Percentiles rank a stretch among this genome's conserved stretches.
Evolutionary conservation across 2,329 filamentous ascomycete species (phyloP).

Genomic region (Fusarium nodosum): DNA sequence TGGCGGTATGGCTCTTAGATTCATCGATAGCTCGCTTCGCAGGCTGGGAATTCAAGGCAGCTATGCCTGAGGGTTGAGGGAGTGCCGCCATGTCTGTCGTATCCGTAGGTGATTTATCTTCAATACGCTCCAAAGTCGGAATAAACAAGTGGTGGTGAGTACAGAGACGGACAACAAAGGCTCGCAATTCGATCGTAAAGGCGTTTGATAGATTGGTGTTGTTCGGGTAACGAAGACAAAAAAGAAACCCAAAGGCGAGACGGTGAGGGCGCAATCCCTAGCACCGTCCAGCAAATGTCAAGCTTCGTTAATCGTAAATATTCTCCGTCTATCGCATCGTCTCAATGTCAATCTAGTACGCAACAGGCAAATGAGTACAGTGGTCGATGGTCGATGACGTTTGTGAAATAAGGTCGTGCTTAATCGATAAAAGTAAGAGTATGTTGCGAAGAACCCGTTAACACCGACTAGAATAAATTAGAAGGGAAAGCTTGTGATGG

Average conservation of each 20-base stretch:
- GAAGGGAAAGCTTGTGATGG: slow-evolving; percentile 30
- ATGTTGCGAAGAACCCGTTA: slow-evolving; percentile 17
- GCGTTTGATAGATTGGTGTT: slow-evolving; percentile 16
- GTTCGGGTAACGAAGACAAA: slow-evolving; percentile 9
- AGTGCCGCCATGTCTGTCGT: slow-evolving; percentile 54
- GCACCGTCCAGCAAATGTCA: slow-evolving; percentile 47
- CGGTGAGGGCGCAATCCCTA: slow-evolving; percentile 43
- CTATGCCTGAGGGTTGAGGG: slow-evolving; percentile 48
- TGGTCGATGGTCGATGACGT: slow-evolving; percentile 34
- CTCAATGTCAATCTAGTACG: slow-evolving; percentile 39
- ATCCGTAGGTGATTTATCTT: slow-evolving; percentile 21
- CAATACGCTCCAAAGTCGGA: slow-evolving; percentile 15
- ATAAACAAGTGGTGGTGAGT: slow-evolving; percentile 21
- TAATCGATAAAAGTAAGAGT: slow-evolving; percentile 26
- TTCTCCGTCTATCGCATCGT: slow-evolving; percentile 48
- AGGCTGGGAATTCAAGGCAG: slow-evolving; percentile 51
- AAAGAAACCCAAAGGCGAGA: slow-evolving; percentile 39
- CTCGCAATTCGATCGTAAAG: slow-evolving; percentile 17
- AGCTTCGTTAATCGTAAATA: slow-evolving; percentile 37
- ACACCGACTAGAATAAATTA: slow-evolving; percentile 14
- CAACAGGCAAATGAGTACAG: slow-evolving; percentile 37
- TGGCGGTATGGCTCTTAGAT: slow-evolving; percentile 50
- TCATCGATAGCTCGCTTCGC: slow-evolving; percentile 55
- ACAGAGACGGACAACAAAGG: slow-evolving; percentile 16
- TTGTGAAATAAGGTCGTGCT: slow-evolving; percentile 8